Evolutionary conservation across 345 rosid species (phyloP).

Genomic region (Salix exigua): DNA sequence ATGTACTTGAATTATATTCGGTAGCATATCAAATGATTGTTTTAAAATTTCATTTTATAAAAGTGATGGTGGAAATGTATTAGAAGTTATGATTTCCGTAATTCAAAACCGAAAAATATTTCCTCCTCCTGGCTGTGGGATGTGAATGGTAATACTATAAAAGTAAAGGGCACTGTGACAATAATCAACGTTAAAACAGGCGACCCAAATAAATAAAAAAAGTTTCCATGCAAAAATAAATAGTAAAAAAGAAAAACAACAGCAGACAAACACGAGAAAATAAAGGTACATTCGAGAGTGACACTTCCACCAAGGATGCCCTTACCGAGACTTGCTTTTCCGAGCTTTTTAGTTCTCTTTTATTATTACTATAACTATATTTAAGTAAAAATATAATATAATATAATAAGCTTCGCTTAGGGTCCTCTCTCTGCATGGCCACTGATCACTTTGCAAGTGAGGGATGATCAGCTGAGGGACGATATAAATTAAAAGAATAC

Average conservation of each 20-base stretch:
- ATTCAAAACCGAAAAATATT: background rate
- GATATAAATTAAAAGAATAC: constrained; percentile 11
- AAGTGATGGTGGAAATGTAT: too few species aligned
- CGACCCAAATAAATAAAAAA: background rate
- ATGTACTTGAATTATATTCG: too few species aligned
- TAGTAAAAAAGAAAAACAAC: background rate
- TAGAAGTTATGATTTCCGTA: background rate
- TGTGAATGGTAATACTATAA: background rate
- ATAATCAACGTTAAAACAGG: constrained; percentile 2
- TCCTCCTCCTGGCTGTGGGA: background rate
- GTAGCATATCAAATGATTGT: too few species aligned
- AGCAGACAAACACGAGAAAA: constrained; percentile 24
- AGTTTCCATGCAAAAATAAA: constrained; percentile 19
- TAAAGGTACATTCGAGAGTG: constrained; percentile 37
- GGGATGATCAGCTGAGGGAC: background rate
- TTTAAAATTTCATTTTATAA: too few species aligned
- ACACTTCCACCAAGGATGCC: constrained; percentile 36
- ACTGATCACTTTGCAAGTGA: constrained; percentile 10
- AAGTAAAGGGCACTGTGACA: background rate
- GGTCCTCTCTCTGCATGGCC: constrained; percentile 31
- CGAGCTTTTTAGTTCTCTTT: constrained; percentile 7
- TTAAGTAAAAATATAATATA: background rate
- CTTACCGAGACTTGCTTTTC: constrained; percentile 28
- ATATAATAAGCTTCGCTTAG: constrained; percentile 9
- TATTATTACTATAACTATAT: background rate